Evolutionary conservation across 768 basidiomycete genomes (phyloP), one percentile per base, ranked within the genome.

Genomic region (Chalciporus sphaerocephalus): DNA sequence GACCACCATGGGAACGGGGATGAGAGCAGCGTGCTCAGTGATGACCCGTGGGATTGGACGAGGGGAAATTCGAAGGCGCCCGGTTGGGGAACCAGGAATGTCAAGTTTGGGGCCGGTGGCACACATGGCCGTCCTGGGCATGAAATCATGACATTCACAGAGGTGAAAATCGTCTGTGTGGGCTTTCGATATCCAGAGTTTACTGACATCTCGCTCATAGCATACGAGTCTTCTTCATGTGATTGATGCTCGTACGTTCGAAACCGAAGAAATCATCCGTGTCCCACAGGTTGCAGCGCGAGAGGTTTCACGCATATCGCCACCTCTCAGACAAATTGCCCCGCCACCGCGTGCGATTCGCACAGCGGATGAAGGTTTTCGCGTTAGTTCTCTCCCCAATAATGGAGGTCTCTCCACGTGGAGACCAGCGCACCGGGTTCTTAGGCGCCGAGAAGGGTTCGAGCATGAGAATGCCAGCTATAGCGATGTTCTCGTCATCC

Each of bases 141-240:
- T 50, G 93, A 95, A 64, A 64, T 93, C 1, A 79, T 95, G 79
- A 83, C 81, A 0, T 96, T 93, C 66, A 91, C 92, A 13, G 92
- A 94, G 81, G 91, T 92, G 50, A 44, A 79, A 48, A 7, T 42
- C 13, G 12, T 22, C 35, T 21, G 48, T 3, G 2, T 21, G n/a
- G 8, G 27, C 4, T 25, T 42, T 15, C 17, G 37, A 39, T 22
- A 38, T 24, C 9, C 15, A 3, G n/a, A 25, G 17, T 43, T 47
- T 39, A 10, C 40, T 55, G 18, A 63, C 50, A 11, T 39, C 38
- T 45, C 23, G 38, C 15, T 17, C 54, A n/a, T n/a, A 93, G 88
- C 92, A 95, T 60, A 87, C 88, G 2, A 84, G 79, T 23, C 65
- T 86, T 28, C 62, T 95, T 7, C 93, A 96, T 57, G 73, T 94